Conservation (phyloP, 1,284 basidiomycete genomes). For the Trichosporon faecale region DNA sequence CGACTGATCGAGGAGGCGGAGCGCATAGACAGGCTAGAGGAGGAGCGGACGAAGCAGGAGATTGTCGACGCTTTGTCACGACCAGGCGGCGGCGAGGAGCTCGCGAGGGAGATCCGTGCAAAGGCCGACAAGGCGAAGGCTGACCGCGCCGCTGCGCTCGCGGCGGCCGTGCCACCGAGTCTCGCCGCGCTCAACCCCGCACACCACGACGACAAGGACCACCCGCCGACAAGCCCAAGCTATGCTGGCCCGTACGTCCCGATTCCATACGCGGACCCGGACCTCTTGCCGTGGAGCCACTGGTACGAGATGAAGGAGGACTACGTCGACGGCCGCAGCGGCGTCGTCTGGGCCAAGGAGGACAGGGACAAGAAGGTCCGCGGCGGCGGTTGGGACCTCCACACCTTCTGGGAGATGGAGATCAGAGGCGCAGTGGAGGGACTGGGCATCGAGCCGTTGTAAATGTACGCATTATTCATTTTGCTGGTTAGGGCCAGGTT, state of each 20-base stretch:
- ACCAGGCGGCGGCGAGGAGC: conserved; percentile 37
- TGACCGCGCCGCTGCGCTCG: conserved; percentile 32
- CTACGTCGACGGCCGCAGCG: conserved; percentile 54
- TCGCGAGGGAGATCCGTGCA: conserved; percentile 63
- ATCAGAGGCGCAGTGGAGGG: conserved; percentile 71
- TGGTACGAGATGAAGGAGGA: conserved; percentile 37
- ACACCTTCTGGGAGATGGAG: conserved; percentile 83
- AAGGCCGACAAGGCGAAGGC: conserved; percentile 33
- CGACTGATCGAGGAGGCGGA: conserved; percentile 67
- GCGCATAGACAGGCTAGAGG: conserved; percentile 58
- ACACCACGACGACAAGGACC: conserved; percentile 17
- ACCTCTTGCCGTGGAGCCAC: conserved; percentile 24
- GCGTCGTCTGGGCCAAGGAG: conserved; percentile 63
- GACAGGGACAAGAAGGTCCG: conserved; percentile 76
- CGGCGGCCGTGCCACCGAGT: conserved; percentile 31
- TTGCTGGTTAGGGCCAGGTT: too few relatives aligned
- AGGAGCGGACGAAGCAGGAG: conserved; percentile 52
- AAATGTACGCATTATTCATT: conserved; percentile 7
- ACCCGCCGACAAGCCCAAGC: conserved; percentile 38
- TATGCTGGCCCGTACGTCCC: conserved; percentile 50
- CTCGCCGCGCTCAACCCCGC: conserved; percentile 18
- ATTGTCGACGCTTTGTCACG: conserved; percentile 77
- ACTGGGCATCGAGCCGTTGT: conserved; percentile 53
- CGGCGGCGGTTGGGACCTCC: conserved; percentile 75
- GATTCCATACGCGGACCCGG: conserved; percentile 44